These are phyloP conservation scores for Scedosporium aurantiacum DNA, from an alignment of 2,329 filamentous ascomycete genomes.

Conservation along the genomic window DNA sequence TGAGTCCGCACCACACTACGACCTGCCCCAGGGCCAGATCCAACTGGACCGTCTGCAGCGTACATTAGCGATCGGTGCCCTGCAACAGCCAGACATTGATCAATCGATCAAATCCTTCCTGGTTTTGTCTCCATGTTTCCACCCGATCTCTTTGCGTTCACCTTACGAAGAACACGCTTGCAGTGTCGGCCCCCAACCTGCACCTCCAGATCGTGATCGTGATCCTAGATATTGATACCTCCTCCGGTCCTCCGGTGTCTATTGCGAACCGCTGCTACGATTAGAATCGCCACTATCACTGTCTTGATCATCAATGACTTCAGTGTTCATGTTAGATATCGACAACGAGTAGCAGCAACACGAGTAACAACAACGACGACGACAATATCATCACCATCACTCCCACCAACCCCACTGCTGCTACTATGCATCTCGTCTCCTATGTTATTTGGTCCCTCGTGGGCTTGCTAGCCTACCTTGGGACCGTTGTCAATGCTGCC, in stretches of 20 bases:
- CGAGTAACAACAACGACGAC: too few species aligned
- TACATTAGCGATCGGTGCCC: too few species aligned
- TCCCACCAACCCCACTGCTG: too few species aligned
- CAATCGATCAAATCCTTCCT: not conserved
- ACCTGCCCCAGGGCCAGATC: too few species aligned
- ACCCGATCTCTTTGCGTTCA: not conserved
- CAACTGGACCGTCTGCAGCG: too few species aligned
- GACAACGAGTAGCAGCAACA: not conserved
- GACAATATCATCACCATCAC: not conserved
- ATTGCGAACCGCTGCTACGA: too few species aligned
- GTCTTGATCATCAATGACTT: not conserved
- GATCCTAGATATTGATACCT: too few species aligned
- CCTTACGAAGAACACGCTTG: not conserved
- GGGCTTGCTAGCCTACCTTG: constrained; percentile 7
- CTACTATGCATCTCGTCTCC: constrained; percentile 8
- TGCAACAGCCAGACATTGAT: not conserved
- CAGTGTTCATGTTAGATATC: not conserved
- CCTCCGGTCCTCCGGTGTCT: too few species aligned
- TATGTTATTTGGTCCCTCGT: constrained; percentile 6
- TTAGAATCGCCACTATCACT: too few species aligned
- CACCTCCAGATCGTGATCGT: too few species aligned
- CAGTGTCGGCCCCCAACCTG: not conserved
- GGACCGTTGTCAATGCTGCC: constrained; percentile 8
- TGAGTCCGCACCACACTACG: too few species aligned
- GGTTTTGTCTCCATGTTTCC: not conserved